Evolutionary conservation across 2,329 filamentous ascomycete species (phyloP).

Genomic region (Sarocladium kiliense): DNA sequence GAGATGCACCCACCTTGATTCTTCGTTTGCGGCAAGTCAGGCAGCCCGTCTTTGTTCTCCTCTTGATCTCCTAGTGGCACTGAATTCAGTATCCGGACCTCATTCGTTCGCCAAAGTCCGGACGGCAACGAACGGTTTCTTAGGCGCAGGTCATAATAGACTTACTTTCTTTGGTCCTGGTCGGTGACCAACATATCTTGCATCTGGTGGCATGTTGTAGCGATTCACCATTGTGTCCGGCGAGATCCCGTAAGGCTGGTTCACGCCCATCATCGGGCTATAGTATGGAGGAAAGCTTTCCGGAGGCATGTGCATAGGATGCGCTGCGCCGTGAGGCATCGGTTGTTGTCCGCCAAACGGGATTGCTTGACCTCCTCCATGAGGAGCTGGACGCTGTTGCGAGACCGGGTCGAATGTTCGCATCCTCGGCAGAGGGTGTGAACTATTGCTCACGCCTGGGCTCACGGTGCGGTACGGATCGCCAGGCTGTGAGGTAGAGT

Average conservation of each 20-base stretch:
- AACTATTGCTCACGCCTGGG: constrained; percentile 20
- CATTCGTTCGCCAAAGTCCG: not conserved
- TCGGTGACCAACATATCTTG: constrained; percentile 1
- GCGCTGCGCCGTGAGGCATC: constrained; percentile 18
- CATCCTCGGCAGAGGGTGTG: constrained; percentile 33
- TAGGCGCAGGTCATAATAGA: not conserved
- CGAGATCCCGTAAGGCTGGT: constrained; percentile 16
- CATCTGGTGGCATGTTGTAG: constrained; percentile 3
- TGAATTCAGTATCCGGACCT: constrained; percentile 9
- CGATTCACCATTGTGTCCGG: not conserved
- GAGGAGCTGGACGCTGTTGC: constrained; percentile 22
- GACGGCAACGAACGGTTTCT: too few relatives aligned
- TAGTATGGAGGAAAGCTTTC: constrained; percentile 6
- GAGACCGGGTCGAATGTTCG: constrained; percentile 31
- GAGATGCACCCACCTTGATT: constrained; percentile 49
- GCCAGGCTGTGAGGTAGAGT: constrained; percentile 16
- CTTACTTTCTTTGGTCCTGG: constrained; percentile 5
- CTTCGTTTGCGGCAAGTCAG: constrained; percentile 56
- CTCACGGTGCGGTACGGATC: constrained; percentile 26
- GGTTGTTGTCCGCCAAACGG: not conserved
- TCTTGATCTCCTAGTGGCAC: constrained; percentile 52
- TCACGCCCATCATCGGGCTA: constrained; percentile 22
- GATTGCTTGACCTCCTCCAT: not conserved
- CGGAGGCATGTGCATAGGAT: constrained; percentile 10
- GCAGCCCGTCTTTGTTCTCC: constrained; percentile 59